Evolutionary conservation across 2,329 filamentous ascomycete genomes (phyloP), one percentile per base, ranked within the genome.

Genomic region (Alternaria sp.): DNA sequence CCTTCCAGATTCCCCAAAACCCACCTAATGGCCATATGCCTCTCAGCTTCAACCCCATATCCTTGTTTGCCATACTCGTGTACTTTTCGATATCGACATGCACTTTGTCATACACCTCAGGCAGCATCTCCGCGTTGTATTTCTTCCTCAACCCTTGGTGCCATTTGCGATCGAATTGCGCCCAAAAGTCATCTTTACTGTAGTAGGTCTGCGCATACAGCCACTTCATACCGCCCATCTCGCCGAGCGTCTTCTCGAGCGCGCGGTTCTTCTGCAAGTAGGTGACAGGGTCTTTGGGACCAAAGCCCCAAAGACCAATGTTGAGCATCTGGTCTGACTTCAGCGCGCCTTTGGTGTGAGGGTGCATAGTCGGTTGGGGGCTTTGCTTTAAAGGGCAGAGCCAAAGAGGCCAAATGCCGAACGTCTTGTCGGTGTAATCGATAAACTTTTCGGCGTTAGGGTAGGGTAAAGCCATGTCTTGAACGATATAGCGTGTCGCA

Each of bases 231-330:
- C 90, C 90, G 3, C 86, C 83, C 7, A 90, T 82, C 25, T 86
- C 84, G 9, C 84, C 83, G 0, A 91, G 82, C 58, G 86, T 87
- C 9, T 82, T 79, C 78, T 92, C 90, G 1, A 92, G 81, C 0
- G 82, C 83, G 1, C 88, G 84, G 75, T 92, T 92, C 54, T 83
- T 80, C 1, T 72, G 69, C 9, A 90, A 80, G 55, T 87, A 87
- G 10, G 71, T 67, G 6, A 71, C 63, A 7, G 70, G 69, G 15
- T 79, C 70, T 82, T 8, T 82, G 66, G 41, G 90, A 85, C 23
- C 90, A 88, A 80, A 89, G 88, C 92, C 93, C 93, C 93, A 97
- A 20, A 96, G 86, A 26, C 87, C 87, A 44, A 89, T 81, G 67
- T 88, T 89, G 53, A 88, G 79, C 70, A 86, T 82, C 74, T 78